Base-by-base conservation (phyloP, 1,139 yeast genomes). In the Scheffersomyces quercinus region DNA sequence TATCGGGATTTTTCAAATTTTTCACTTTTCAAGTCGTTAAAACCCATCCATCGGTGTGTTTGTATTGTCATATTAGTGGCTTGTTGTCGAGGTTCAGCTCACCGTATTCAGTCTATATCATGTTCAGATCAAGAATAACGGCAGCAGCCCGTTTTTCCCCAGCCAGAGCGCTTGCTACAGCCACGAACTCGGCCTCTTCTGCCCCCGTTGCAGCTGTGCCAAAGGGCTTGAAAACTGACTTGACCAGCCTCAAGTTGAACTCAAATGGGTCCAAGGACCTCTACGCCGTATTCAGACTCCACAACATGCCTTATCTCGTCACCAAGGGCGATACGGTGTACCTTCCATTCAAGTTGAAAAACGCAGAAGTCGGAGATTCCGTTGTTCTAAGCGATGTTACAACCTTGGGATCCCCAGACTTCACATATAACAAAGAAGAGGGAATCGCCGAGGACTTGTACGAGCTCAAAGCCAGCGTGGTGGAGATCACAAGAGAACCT, bases 401-500 rank as follows among this genome's bases (percentile, higher is more conserved):
- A 20, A 83, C 90, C 10, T 68, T 95, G 38, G 99, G 99, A 2
- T 83, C 95, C 4, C 83, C 96, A 38, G 86, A 87, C 61, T 86
- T 80, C 67, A 89, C 96, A 28, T 78, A 54, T 53, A 69, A 67
- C 46, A 64, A 64, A 38, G 58, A 58, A 29, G 43, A 62, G 3
- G 79, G 79, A 2, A 70, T 74, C 29, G 56, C 68, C 1, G 43
- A 49, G 7, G 62, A 59, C 4, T 67, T 84, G 12, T 86, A 75
- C 60, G 70, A 80, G 5, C 75, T 93, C 54, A 82, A 77, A 49
- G 99, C 95, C 13, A 80, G 81, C 28, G 91, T 93, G 38, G 68
- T 88, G 29, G 99, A 91, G 59, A 86, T 89, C 68, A 88, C 97
- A 1, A 81, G 88, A 56, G 87, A 87, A 52, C 95, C 95, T 50